Conservation (phyloP, 129 eudicot genomes). For the Flaveria robusta region DNA sequence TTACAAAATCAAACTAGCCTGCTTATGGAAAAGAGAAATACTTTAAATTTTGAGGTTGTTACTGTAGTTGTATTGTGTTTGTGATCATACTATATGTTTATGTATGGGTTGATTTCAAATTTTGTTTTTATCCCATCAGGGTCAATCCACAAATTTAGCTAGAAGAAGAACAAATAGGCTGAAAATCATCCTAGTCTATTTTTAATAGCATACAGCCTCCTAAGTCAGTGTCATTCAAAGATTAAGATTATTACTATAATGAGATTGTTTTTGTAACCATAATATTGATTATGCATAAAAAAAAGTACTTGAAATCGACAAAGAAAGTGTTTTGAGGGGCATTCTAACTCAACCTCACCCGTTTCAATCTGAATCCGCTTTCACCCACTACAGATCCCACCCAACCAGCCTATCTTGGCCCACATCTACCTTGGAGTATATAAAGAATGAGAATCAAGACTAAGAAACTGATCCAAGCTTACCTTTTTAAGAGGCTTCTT, state of each 20-base stretch:
- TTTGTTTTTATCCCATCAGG: neutral
- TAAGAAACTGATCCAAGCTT: slow-evolving; percentile 4
- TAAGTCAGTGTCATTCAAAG: neutral
- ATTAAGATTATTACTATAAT: neutral
- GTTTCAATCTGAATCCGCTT: neutral
- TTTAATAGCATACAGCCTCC: neutral
- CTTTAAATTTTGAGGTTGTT: neutral
- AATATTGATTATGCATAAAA: neutral
- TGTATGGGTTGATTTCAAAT: neutral
- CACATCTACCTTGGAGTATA: neutral
- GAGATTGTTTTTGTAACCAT: neutral
- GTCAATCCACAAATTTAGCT: neutral
- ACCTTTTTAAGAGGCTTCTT: slow-evolving; percentile 71
- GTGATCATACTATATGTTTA: neutral
- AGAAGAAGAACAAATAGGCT: neutral
- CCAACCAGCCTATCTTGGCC: neutral
- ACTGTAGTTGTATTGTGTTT: no score
- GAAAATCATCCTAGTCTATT: neutral
- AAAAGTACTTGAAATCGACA: neutral
- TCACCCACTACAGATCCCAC: neutral
- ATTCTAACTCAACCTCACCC: neutral
- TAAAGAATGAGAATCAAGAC: slow-evolving; percentile 3
- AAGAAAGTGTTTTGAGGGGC: neutral
- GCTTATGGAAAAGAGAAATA: neutral
- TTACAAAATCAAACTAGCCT: neutral